Evolutionary conservation across 768 basidiomycete species (phyloP).

Genomic region (Serendipita vermifera): DNA sequence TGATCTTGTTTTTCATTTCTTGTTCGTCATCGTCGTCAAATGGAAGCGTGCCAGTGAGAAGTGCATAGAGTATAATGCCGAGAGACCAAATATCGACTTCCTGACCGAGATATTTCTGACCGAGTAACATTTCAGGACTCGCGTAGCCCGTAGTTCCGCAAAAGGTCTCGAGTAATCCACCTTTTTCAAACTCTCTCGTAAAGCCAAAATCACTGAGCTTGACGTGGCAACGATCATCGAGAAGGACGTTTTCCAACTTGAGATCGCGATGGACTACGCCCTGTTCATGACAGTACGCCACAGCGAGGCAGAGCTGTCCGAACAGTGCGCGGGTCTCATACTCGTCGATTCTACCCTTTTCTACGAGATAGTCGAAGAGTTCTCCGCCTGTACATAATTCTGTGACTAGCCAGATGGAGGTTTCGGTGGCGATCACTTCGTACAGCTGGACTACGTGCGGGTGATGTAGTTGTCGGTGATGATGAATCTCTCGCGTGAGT

Average conservation of each 20-base stretch:
- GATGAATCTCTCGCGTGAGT: conserved; percentile 94
- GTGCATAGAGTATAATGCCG: conserved; percentile 79
- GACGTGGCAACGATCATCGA: conserved; percentile 82
- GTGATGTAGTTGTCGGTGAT: conserved; percentile 93
- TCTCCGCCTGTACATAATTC: conserved; percentile 96
- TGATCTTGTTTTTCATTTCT: conserved; percentile 72
- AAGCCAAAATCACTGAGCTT: conserved; percentile 95
- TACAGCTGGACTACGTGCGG: conserved; percentile 91
- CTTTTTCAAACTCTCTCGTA: conserved; percentile 77
- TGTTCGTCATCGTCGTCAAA: conserved; percentile 84
- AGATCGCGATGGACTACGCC: conserved; percentile 94
- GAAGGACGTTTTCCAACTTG: conserved; percentile 87
- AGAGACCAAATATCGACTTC: conserved; percentile 96
- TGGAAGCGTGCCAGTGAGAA: conserved; percentile 79
- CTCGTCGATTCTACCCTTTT: conserved; percentile 79
- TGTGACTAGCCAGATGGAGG: conserved; percentile 90
- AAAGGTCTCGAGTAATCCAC: conserved; percentile 74
- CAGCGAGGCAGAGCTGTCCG: conserved; percentile 89
- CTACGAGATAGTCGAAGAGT: conserved; percentile 94
- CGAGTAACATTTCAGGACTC: conserved; percentile 81
- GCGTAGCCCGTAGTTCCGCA: conserved; percentile 92
- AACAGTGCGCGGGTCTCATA: conserved; percentile 79
- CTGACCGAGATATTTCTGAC: conserved; percentile 79
- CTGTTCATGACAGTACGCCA: conserved; percentile 82
- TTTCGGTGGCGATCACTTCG: conserved; percentile 96